Base-by-base conservation (phyloP, 179 eudicot species). In the Corrigiola litoralis region DNA sequence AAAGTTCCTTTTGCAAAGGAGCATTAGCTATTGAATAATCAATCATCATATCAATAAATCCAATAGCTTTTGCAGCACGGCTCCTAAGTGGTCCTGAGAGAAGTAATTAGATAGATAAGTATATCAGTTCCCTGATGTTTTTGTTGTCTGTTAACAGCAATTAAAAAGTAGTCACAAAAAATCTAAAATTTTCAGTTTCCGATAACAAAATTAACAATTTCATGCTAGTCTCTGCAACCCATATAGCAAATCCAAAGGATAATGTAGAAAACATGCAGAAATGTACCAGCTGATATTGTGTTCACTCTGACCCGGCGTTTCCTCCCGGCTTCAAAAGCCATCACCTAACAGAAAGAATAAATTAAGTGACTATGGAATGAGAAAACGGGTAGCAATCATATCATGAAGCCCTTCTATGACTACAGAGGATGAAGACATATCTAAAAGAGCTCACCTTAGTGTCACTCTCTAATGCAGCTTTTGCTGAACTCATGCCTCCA, bases 401-500 rank as follows among this genome's bases (percentile, higher is more conserved):
- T 25, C 33, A 33, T 28, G 5, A 17, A 51, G 32, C 25, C 2
- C 6, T 23, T 27, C 17, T 4, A 1, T n/a, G n/a, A 23, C 6
- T 37, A 14, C 0, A 28, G 24, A 48, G 29, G 9, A 38, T 5
- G 4, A 27, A 59, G 29, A 32, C 17, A n/a, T 40, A 37, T 3
- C 4, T 49, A 51, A 60, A 45, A 33, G n/a, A 46, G 29, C 80
- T 77, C 68, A 90, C 99, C 84, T 63, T 83, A 18, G 97, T 94
- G 69, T 94, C 99, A 78, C 99, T 90, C 84, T 94, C 99, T 45
- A 94, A 74, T 10, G 94, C 99, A 46, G 99, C 95, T 78, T 94
- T 94, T n/a, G 99, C 97, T 50, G 99, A 94, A 72, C 99, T 94
- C 99, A 94, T 94, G 46, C 99, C 99, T 63, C 99, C 99, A 45